Percentiles rank a stretch among this genome's conserved stretches.
Evolutionary conservation across 2,329 filamentous ascomycete genomes (phyloP).

Genomic region (Alternaria triticimaculans): DNA sequence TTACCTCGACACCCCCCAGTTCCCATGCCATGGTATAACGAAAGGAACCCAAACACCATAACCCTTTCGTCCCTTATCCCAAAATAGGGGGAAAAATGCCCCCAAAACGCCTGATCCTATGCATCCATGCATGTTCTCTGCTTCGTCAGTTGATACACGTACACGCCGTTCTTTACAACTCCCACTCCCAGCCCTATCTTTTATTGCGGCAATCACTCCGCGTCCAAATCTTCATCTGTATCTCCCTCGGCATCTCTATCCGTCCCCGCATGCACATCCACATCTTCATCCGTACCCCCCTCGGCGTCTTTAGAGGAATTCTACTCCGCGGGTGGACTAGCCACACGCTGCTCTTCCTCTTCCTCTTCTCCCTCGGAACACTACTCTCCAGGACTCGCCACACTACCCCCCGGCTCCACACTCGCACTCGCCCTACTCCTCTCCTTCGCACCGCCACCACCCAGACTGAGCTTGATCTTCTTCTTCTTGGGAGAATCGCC

Average conservation of each 20-base stretch:
- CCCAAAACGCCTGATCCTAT: neutral
- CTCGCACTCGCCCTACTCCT: conserved; percentile 20
- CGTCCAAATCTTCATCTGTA: neutral
- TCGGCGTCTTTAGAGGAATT: neutral
- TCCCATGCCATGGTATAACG: conserved; percentile 1
- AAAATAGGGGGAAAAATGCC: neutral
- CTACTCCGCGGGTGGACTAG: neutral
- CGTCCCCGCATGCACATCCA: neutral
- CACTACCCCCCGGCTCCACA: conserved; percentile 14
- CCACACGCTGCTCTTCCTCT: neutral
- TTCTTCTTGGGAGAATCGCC: conserved; percentile 44
- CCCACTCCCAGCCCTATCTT: no score
- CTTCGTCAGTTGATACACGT: neutral
- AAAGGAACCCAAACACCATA: neutral
- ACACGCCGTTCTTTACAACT: neutral
- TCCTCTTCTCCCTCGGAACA: no score
- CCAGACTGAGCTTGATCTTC: conserved; percentile 47
- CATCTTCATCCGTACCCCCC: neutral
- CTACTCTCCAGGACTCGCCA: conserved; percentile 9
- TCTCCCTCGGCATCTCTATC: neutral
- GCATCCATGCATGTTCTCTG: neutral
- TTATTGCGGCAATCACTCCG: neutral
- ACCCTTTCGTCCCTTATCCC: neutral
- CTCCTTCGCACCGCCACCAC: conserved; percentile 26
- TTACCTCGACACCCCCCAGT: neutral